A percentile compares a stretch with the other conserved stretches of the same genome.
These are phyloP conservation scores for Rickenella mellea DNA, from an alignment of 768 basidiomycete genomes.

Conservation along the genomic window DNA sequence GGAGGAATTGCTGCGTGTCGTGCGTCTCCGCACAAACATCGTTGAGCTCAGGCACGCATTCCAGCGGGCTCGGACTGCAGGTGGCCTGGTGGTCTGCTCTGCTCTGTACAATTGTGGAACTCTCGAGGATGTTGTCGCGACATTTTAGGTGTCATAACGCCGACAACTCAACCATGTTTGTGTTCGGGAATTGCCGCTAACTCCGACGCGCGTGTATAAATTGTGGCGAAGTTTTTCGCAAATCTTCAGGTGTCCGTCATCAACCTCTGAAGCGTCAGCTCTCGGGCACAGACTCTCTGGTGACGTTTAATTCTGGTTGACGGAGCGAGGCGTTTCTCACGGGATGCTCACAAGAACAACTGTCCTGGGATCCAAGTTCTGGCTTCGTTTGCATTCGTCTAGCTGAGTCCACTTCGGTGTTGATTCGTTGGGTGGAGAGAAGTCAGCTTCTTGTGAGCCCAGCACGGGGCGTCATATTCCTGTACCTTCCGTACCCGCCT, in stretches of 20 bases:
- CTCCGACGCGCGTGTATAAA: constrained; percentile 9
- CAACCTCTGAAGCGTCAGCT: constrained; percentile 60
- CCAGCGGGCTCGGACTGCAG: constrained; percentile 63
- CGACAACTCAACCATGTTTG: no score
- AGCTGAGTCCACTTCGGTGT: constrained; percentile 47
- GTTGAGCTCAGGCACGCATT: constrained; percentile 72
- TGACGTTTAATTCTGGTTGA: constrained; percentile 61
- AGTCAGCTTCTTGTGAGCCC: constrained; percentile 26
- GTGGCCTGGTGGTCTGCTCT: constrained; percentile 53
- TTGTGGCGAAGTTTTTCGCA: constrained; percentile 16
- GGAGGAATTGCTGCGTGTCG: constrained; percentile 59
- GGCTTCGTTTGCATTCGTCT: constrained; percentile 15
- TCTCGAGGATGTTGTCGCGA: constrained; percentile 65
- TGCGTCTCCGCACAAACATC: constrained; percentile 73
- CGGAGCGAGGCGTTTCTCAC: constrained; percentile 58
- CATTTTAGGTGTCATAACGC: no score
- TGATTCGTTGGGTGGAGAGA: constrained; percentile 37
- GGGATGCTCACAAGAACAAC: constrained; percentile 44
- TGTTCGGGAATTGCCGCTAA: no score
- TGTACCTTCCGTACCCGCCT: constrained; percentile 59
- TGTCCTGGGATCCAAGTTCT: constrained; percentile 24
- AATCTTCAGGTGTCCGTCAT: constrained; percentile 49
- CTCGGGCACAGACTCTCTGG: constrained; percentile 40
- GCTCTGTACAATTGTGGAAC: constrained; percentile 54
- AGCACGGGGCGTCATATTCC: constrained; percentile 69